Percentiles rank a stretch among this genome's conserved stretches.
Conservation (phyloP, 306 rosid species). For the Sesbania bispinosa region DNA sequence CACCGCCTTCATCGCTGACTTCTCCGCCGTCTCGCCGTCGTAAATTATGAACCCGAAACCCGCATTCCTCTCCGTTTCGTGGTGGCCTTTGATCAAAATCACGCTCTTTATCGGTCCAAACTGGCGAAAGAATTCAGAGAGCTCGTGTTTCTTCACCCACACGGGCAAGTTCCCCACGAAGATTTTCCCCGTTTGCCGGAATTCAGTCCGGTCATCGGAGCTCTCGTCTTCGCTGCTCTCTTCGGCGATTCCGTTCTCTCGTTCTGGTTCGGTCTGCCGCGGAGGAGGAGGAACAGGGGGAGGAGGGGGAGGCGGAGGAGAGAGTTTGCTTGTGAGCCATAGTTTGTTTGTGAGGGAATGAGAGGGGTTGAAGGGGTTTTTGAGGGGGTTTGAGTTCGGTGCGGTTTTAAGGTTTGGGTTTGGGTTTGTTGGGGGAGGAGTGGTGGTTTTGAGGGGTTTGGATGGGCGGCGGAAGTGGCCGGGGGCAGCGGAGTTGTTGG, state of each 20-base stretch:
- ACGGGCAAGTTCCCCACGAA: constrained; percentile 83
- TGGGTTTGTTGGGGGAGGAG: background rate
- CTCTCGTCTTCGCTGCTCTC: constrained; percentile 1
- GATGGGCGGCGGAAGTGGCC: constrained; percentile 64
- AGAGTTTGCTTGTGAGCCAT: constrained; percentile 87
- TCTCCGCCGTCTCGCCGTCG: constrained; percentile 45
- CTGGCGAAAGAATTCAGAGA: constrained; percentile 74
- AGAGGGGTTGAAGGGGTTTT: constrained; percentile 30
- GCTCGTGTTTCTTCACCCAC: constrained; percentile 74
- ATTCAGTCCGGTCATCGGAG: constrained; percentile 19
- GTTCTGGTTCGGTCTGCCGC: background rate
- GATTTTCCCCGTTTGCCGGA: constrained; percentile 80
- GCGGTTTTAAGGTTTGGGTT: constrained; percentile 22
- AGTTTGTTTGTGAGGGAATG: constrained; percentile 61
- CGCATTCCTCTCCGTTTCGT: constrained; percentile 51
- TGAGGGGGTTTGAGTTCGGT: constrained; percentile 56
- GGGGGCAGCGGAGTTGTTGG: constrained; percentile 35
- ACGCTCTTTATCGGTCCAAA: constrained; percentile 74
- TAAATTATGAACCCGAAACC: constrained; percentile 81
- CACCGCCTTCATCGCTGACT: constrained; percentile 72
- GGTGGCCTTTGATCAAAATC: constrained; percentile 70
- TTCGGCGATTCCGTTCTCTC: background rate
- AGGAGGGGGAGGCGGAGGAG: constrained; percentile 34
- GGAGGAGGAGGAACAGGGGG: background rate
- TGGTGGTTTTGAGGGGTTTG: constrained; percentile 45